Base-by-base conservation (phyloP, 306 rosid species). In the Rubus idaeus region DNA sequence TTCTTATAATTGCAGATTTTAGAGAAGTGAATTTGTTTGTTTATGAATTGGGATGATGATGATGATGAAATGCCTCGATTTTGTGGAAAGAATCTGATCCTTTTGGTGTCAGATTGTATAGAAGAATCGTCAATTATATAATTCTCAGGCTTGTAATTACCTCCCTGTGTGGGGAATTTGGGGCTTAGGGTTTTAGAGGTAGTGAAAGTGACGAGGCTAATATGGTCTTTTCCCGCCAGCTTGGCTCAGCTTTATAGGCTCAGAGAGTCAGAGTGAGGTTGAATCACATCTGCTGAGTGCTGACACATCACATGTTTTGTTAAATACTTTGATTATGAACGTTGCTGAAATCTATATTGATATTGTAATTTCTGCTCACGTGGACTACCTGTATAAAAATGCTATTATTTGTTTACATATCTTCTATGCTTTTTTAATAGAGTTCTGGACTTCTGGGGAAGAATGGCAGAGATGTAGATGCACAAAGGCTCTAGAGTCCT, bases 101-200 rank as follows among this genome's bases (percentile, higher is more conserved):
- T 73, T 56, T 41, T 41, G 52, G 53, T 45, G 67, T 73, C 53
- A 56, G 76, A 41, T 21, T 41, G 76, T 21, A 8, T 45, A 9
- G 12, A 44, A 26, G 37, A 55, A 46, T 23, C 7, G 55, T 44
- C 18, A 44, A 10, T 55, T 73, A 2, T 39, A 20, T 40, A 0
- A 56, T 11, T 41, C 14, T 7, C 3, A 53, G 76, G 39, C 51
- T 44, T 16, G 52, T 23, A 23, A 23, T 23, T 23, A 23, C 26
- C 26, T 23, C 26, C 0, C 18, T 16, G 16, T 44, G 44, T 73
- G 44, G 55, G 40, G 14, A 74, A 58, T 41, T 23, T 3, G 77
- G 68, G 79, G 6, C 49, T 50, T 41, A 57, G 82, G 85, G 76
- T 58, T 81, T 81, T 81, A 76, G 68, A 39, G 77, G 77, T 20